phyloP scores from a whole-genome alignment of 2,329 filamentous ascomycete species.

The Mycosphaerella sp. region DNA sequence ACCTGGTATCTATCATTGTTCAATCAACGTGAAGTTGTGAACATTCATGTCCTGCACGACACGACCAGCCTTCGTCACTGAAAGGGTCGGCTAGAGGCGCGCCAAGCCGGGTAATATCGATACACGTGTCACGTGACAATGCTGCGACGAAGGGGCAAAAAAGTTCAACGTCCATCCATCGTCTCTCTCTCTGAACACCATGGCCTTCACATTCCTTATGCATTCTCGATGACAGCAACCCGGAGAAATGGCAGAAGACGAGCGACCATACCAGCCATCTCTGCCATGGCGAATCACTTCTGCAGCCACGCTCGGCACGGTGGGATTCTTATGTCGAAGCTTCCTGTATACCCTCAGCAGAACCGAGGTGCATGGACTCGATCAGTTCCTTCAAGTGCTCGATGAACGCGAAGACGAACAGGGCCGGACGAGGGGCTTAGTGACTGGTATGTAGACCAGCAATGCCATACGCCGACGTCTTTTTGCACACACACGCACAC shows the following conservation, averaged over 20 bases:
- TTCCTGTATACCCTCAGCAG: slow-evolving; percentile 71
- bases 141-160: no score
- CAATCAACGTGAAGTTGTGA: no score
- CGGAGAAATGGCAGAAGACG: slow-evolving; percentile 36
- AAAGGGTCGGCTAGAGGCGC: no score
- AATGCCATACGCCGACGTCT: not conserved
- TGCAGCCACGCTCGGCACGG: slow-evolving; percentile 65
- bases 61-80: no score
- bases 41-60: no score
- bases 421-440: slow-evolving; percentile 64
- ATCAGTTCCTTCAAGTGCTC: slow-evolving; percentile 66
- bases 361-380: slow-evolving; percentile 69
- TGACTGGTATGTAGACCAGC: slow-evolving; percentile 59
- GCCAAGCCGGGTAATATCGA: no score
- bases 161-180: no score
- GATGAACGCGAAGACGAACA: slow-evolving; percentile 64
- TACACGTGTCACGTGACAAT: no score
- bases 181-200: no score
- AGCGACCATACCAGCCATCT: slow-evolving; percentile 49
- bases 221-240: not conserved
- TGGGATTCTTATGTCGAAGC: slow-evolving; percentile 61
- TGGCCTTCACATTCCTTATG: not conserved
- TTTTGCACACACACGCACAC: not conserved
- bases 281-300: slow-evolving; percentile 67
- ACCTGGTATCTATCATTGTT: no score